Percentiles rank a stretch among this genome's conserved stretches.
These are phyloP conservation scores for Tephrocybe rancida DNA, from an alignment of 768 basidiomycete species.

Conservation along the genomic window DNA sequence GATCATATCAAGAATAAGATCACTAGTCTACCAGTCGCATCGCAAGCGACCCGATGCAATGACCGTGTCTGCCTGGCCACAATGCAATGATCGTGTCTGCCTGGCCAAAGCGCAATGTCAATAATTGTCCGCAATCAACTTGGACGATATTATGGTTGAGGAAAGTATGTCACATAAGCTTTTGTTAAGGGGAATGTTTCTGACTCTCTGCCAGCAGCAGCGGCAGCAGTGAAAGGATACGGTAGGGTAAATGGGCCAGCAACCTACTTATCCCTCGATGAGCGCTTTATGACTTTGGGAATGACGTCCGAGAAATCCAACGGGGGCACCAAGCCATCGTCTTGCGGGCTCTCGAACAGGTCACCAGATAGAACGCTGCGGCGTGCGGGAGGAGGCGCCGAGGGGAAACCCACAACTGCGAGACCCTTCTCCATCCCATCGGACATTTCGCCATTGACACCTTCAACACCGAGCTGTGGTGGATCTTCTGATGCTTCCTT, in stretches of 20 bases:
- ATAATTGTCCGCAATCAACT: no score
- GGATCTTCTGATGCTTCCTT: constrained; percentile 31
- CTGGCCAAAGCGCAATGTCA: no score
- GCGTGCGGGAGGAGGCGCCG: constrained; percentile 53
- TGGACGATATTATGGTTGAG: no score
- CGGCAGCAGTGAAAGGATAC: constrained; percentile 71
- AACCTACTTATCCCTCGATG: constrained; percentile 44
- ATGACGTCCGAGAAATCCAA: constrained; percentile 34
- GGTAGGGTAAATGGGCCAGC: constrained; percentile 45
- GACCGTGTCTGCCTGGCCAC: no score
- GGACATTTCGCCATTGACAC: constrained; percentile 32
- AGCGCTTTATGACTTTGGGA: constrained; percentile 46
- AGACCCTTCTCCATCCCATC: constrained; percentile 61
- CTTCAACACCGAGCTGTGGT: constrained; percentile 24
- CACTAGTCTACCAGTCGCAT: no score
- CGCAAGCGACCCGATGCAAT: no score
- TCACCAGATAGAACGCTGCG: constrained; percentile 66
- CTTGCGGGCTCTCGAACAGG: constrained; percentile 59
- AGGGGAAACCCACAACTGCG: constrained; percentile 57
- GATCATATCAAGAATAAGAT: no score
- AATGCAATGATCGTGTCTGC: no score
- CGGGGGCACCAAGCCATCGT: constrained; percentile 19
- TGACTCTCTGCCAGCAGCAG: no score
- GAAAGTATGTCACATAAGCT: no score
- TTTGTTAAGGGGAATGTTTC: no score